Conservation (phyloP, 345 rosid genomes). For the Xanthoceras sorbifolium region DNA sequence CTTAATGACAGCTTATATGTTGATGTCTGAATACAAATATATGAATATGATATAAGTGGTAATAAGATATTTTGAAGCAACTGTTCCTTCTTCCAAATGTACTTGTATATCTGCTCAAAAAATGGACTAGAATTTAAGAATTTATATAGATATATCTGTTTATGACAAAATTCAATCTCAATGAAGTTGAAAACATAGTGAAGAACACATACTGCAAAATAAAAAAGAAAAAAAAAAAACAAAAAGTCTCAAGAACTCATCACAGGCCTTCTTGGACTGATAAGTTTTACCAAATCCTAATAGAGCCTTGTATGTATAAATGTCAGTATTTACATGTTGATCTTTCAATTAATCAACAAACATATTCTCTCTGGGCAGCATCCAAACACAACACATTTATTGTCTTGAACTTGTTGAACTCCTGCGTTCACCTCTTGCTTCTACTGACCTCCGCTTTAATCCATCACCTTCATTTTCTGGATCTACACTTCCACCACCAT, state of each 20-base stretch:
- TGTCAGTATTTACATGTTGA: conserved; percentile 40
- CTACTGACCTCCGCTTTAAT: conserved; percentile 15
- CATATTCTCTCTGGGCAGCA: not conserved
- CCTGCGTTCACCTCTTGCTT: conserved; percentile 25
- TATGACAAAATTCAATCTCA: not conserved
- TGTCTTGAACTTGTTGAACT: conserved; percentile 33
- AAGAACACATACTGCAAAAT: conserved; percentile 9
- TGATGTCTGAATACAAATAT: too few relatives aligned
- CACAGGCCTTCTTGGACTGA: not conserved
- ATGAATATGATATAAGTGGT: too few relatives aligned
- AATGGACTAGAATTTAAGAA: not conserved
- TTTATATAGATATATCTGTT: not conserved
- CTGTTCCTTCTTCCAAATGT: not conserved
- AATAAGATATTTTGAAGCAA: too few relatives aligned
- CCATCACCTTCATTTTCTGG: conserved; percentile 16
- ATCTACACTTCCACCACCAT: conserved; percentile 23
- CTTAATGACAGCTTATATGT: not conserved
- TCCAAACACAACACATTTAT: not conserved
- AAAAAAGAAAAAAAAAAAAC: too few relatives aligned
- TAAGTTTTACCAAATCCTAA: conserved; percentile 22
- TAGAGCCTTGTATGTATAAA: conserved; percentile 21
- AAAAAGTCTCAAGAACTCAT: not conserved
- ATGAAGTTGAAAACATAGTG: not conserved
- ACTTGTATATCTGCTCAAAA: not conserved
- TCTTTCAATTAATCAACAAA: conserved; percentile 14